Evolutionary conservation across 1,139 yeast genomes (phyloP), one percentile per base, ranked within the genome.

Genomic region (Geotrichum cucujoidarum): DNA sequence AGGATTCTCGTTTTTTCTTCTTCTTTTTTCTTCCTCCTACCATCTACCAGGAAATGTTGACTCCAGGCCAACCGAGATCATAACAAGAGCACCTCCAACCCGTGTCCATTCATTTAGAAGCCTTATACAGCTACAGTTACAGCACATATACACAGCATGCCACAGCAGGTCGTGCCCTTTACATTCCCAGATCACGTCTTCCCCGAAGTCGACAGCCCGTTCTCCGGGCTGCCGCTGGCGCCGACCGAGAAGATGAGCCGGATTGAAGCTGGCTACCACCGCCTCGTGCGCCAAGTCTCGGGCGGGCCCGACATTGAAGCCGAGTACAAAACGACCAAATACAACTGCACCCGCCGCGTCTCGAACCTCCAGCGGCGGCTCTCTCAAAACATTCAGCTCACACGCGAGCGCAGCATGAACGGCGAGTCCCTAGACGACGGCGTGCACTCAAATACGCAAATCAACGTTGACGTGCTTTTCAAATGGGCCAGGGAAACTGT

Each of bases 401-500:
- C 42, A 13, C 40, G 46, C 6, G 37, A 42, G 25, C 36, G 43
- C 20, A 36, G 40, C 24, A 22, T 22, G 20, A 25, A 30, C 14
- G 49, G 42, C 3, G 34, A 31, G n/a, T 11, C 43, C 7, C 13
- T 40, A 25, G 31, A 45, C 24, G 38, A 30, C 31, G 18, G n/a
- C 27, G 29, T 38, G 8, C 48, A 43, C 32, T 21, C 32, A 16
- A 47, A 29, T 11, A 40, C 42, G 4, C 42, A 47, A 30, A 41
- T 44, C 20, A 37, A 48, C 47, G 50, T 50, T 36, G 45, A 44
- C 25, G 42, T 48, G 39, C 27, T 44, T 32, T 61, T 64, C 51
- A 54, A 57, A 39, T 66, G 70, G 70, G 67, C 70, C 2, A 59
- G 66, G n/a, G 64, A 60, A 39, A 56, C 59, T 22, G 52, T 62